Evolutionary conservation across 1,284 basidiomycete species (phyloP).

Genomic region (Volvariella surrecta): DNA sequence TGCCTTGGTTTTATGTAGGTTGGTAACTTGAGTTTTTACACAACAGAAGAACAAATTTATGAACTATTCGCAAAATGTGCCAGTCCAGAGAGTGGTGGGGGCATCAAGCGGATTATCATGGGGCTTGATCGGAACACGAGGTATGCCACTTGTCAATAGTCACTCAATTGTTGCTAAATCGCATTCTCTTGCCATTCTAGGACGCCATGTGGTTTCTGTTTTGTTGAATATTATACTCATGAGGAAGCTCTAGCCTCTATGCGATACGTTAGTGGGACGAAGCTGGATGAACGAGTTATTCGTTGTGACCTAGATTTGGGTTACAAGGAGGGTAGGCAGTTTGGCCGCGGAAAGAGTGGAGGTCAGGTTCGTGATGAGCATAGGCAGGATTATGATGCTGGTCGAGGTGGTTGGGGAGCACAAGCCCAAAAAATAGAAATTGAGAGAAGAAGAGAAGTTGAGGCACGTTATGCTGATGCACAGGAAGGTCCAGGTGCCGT

Average conservation of each 20-base stretch:
- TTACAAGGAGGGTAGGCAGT: slow-evolving; percentile 95
- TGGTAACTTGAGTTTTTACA: slow-evolving; percentile 96
- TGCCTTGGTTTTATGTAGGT: slow-evolving; percentile 45
- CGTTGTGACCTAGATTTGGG: slow-evolving; percentile 98
- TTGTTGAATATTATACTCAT: slow-evolving; percentile 98
- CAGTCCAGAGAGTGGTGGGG: slow-evolving; percentile 84
- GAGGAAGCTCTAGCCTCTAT: slow-evolving; percentile 89
- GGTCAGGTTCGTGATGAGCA: slow-evolving; percentile 98
- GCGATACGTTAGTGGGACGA: slow-evolving; percentile 93
- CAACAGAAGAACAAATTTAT: slow-evolving; percentile 99
- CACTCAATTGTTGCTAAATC: slow-evolving; percentile 1
- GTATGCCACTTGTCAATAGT: slow-evolving; percentile 28
- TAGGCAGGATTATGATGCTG: slow-evolving; percentile 93
- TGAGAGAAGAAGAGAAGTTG: slow-evolving; percentile 75
- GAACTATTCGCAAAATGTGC: slow-evolving; percentile 94
- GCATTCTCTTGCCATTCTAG: slow-evolving; percentile 30
- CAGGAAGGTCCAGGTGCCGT: slow-evolving; percentile 74
- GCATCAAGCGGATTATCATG: slow-evolving; percentile 99
- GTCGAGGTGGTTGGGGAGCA: slow-evolving; percentile 94
- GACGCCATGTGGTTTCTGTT: slow-evolving; percentile 98
- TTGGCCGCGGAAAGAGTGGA: slow-evolving; percentile 93
- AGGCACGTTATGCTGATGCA: slow-evolving; percentile 86
- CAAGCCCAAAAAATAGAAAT: slow-evolving; percentile 73
- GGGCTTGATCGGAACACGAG: slow-evolving; percentile 94
- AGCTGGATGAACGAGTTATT: slow-evolving; percentile 98